These are phyloP conservation scores for Cercospora janseana DNA, from an alignment of 2,329 filamentous ascomycete genomes.

Conservation along the genomic window DNA sequence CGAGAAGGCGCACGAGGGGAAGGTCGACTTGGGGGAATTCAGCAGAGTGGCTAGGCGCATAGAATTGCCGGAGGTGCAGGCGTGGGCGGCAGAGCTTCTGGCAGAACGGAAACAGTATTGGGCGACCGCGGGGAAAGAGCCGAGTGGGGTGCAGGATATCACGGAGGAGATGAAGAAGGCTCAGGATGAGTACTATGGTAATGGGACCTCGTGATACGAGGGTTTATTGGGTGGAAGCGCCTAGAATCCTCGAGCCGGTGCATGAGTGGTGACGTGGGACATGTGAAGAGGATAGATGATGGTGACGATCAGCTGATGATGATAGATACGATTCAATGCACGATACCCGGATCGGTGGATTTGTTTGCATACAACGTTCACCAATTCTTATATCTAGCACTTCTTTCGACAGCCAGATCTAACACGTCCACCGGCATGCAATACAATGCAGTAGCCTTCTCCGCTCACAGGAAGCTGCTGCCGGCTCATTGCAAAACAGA, in stretches of 20 bases:
- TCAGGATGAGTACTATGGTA: conserved; percentile 40
- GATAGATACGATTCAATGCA: conserved; percentile 1
- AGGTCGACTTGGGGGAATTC: conserved; percentile 81
- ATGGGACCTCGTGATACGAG: conserved; percentile 13
- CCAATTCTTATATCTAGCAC: too few species aligned
- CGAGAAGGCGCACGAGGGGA: conserved; percentile 67
- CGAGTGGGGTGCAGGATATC: conserved; percentile 28
- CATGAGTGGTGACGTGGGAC: too few species aligned
- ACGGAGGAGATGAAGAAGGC: conserved; percentile 31
- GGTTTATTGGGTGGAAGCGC: too few species aligned
- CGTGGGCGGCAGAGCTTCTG: conserved; percentile 75
- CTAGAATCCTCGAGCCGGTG: background rate
- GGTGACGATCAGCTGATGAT: background rate
- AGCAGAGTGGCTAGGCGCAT: conserved; percentile 73
- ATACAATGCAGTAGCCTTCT: too few species aligned
- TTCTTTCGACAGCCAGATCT: too few species aligned
- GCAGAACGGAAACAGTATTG: conserved; percentile 74
- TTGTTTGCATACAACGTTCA: too few species aligned
- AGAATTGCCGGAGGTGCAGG: conserved; percentile 71
- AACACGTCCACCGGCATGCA: too few species aligned
- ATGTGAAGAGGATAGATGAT: too few species aligned
- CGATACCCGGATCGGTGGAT: background rate
- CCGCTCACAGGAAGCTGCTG: too few species aligned
- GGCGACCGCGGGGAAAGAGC: conserved; percentile 44
- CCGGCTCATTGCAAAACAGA: too few species aligned